Evolutionary conservation across 2,329 filamentous ascomycete species (phyloP), one percentile per base, ranked within the genome.

Genomic region (Verticillium longisporum): DNA sequence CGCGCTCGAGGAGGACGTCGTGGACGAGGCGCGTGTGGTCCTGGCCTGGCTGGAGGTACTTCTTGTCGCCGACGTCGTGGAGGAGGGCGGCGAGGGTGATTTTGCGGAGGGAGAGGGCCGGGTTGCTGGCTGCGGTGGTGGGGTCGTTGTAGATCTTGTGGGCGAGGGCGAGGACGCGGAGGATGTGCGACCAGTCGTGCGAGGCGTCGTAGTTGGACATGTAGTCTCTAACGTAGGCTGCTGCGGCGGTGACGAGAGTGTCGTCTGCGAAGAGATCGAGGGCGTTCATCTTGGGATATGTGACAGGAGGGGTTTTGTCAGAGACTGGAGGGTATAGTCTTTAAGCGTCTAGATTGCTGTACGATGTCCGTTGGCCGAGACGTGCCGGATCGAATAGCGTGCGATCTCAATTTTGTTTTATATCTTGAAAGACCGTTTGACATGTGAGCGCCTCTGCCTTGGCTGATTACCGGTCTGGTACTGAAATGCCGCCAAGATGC

Each of bases 21-120:
- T 76, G 73, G 36, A 90, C 79, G 64, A 86, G 75, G 14, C 82
- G 85, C 2, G 82, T 78, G 4, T 78, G 70, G 69, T 88, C 82
- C 66, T 88, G 79, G 60, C 80, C 82, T 1, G 82, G 77, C 60
- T 78, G 69, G 15, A 87, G 73, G 73, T 96, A 96, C 76, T 96
- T 97, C 73, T 83, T 87, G 76, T 97, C 93, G 63, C 90, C 91
- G 18, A 96, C 88, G 68, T 97, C 93, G 76, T 97, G 93, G n/a
- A 94, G 82, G 4, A 93, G 81, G 1, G 90, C 90, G 1, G 86
- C 79, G 32, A 96, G 85, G 33, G 85, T 84, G 65, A 95, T 79
- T 32, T 87, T 73, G 11, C 79, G 76, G 4, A 75, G 76, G 71
- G 90, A 80, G 34, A 77, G 70, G 18, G 69, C 55, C 45, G 66